Evolutionary conservation across 2,329 filamentous ascomycete genomes (phyloP).

Genomic region (Neonectria neomacrospora): DNA sequence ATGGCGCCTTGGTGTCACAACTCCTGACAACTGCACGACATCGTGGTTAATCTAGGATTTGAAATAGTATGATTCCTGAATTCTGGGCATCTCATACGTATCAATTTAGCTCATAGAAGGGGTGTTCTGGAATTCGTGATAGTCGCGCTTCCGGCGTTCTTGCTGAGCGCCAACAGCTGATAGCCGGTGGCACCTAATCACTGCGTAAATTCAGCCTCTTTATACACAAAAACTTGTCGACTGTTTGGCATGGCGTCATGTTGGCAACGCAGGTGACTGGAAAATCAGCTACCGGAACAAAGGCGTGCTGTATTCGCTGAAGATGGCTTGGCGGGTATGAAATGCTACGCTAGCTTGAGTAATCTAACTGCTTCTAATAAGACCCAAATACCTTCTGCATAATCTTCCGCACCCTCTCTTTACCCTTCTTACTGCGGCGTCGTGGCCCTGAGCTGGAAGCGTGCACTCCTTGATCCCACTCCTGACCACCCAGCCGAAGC

Average conservation of each 20-base stretch:
- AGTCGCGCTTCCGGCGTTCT: background rate
- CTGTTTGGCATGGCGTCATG: background rate
- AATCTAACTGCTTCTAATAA: constrained; percentile 1
- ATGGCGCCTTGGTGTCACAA: background rate
- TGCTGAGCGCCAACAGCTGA: background rate
- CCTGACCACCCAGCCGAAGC: background rate
- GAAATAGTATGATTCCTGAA: background rate
- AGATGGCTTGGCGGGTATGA: background rate
- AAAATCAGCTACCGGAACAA: background rate
- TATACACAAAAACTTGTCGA: background rate
- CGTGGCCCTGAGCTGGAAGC: background rate
- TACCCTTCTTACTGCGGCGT: background rate
- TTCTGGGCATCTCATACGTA: background rate
- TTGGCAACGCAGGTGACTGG: background rate
- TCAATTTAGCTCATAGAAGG: background rate
- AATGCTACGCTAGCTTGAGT: background rate
- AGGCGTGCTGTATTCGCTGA: background rate
- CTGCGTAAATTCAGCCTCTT: background rate
- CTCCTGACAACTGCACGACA: background rate
- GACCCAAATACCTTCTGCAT: constrained; percentile 25
- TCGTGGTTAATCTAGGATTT: background rate
- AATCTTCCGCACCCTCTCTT: constrained; percentile 15
- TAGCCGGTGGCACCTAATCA: background rate
- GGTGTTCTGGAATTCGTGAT: background rate
- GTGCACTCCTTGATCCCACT: background rate